Evolutionary conservation across 2,329 filamentous ascomycete genomes (phyloP), one percentile per base, ranked within the genome.

Genomic region (Diaporthe citriasiana): DNA sequence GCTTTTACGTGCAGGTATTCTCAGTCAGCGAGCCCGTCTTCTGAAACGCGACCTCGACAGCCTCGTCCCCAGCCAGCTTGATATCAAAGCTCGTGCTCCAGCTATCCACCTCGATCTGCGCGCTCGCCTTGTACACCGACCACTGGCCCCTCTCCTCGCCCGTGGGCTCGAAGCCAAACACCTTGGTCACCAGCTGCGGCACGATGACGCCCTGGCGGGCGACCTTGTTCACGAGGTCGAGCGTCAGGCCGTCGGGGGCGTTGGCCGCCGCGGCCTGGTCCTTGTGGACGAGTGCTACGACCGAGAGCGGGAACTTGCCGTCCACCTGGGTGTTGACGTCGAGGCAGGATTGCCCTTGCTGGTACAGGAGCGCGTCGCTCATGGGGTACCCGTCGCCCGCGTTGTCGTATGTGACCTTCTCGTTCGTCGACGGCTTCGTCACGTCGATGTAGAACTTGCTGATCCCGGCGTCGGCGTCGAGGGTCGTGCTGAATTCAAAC

Each of bases 391-490:
- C 63, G 30, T n/a, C 25, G 30, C 63, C 63, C 7, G 63, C 63
- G 45, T 66, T 66, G 63, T 66, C 63, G 63, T 66, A 66, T 12
- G 45, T 66, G 30, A 51, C 33, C 22, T 51, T 66, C 22, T 66
- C 30, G 13, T 13, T 15, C 7, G 45, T 66, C 33, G 63, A 66
- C 1, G 63, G 63, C 45, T 27, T 78, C 13, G 73, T 77, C 45
- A 81, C 50, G 50, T 80, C 76, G 15, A 83, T 78, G 73, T 78
- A 71, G 72, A 83, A 83, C 59, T 77, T 80, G 75, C 77, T 79
- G 74, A 83, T 79, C 4, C 81, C 81, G 0, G 74, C 76, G n/a
- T 69, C 72, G 40, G 76, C 73, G 42, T 78, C 73, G 17, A 83
- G 51, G 7, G 74, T 50, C 5, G 78, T 77, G 3, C 74, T 70